phyloP scores from a whole-genome alignment of 495 filamentous ascomycete species.

The Lineolata rhizophorae region DNA sequence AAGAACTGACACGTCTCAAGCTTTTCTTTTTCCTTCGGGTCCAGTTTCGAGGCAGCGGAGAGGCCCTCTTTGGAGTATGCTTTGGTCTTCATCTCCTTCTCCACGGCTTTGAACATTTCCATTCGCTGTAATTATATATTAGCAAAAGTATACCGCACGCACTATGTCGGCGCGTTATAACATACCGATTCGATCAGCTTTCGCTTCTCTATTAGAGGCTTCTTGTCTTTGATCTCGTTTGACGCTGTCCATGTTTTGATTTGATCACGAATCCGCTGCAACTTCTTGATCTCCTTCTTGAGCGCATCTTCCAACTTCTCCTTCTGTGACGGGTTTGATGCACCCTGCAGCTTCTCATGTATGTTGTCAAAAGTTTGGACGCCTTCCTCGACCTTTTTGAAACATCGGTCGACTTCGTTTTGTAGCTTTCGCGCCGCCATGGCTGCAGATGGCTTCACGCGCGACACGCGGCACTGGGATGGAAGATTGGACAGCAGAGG shows the following conservation, averaged over 20 bases:
- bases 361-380: conserved; percentile 82
- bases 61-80: conserved; percentile 97
- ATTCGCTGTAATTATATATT: conserved; percentile 53
- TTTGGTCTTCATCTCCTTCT: conserved; percentile 99
- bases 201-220: conserved; percentile 75
- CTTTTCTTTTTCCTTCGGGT: conserved; percentile 89
- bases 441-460: conserved; percentile 13
- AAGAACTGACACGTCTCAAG: conserved; percentile 69
- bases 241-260: conserved; percentile 96
- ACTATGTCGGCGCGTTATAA: not conserved
- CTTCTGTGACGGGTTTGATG: conserved; percentile 81
- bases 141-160: not conserved
- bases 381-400: conserved; percentile 88
- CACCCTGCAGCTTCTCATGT: conserved; percentile 85
- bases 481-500: too few relatives aligned
- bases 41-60: conserved; percentile 70
- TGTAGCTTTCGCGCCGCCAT: conserved; percentile 93
- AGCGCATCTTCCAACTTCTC: conserved; percentile 94
- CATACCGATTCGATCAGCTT: conserved; percentile 87
- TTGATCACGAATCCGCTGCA: conserved; percentile 88
- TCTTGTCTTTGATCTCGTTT: conserved; percentile 98
- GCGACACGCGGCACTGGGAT: conserved; percentile 3
- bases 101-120: conserved; percentile 99
- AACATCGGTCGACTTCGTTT: conserved; percentile 94
- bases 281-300: conserved; percentile 99